Evolutionary conservation across 495 filamentous ascomycete species (phyloP).

Genomic region (Podospora australis): DNA sequence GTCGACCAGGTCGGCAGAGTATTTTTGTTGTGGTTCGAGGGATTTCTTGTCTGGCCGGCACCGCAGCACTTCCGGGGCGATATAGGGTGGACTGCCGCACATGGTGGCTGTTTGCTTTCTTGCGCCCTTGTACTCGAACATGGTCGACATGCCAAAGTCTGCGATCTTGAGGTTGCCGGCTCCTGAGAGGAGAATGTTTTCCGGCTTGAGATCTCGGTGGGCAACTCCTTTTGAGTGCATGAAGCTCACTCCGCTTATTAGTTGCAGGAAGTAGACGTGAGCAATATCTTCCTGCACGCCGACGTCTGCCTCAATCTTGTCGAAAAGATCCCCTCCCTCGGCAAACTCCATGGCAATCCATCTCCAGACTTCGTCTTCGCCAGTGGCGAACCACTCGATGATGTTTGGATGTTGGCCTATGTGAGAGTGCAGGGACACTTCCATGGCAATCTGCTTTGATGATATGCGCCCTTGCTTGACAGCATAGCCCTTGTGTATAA

Average conservation of each 20-base stretch:
- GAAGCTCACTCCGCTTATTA: slow-evolving; percentile 83
- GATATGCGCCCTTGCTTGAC: slow-evolving; percentile 80
- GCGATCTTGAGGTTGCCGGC: slow-evolving; percentile 90
- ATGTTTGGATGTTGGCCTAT: slow-evolving; percentile 87
- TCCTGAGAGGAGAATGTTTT: slow-evolving; percentile 77
- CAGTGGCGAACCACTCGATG: slow-evolving; percentile 81
- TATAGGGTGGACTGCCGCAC: slow-evolving; percentile 95
- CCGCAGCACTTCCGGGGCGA: slow-evolving; percentile 83
- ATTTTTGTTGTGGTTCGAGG: slow-evolving; percentile 56
- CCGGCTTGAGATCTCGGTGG: slow-evolving; percentile 85
- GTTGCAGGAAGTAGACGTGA: slow-evolving; percentile 91
- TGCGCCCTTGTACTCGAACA: slow-evolving; percentile 81
- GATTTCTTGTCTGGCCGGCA: slow-evolving; percentile 40
- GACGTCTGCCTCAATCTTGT: slow-evolving; percentile 97
- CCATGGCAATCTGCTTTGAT: slow-evolving; percentile 78
- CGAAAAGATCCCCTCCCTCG: slow-evolving; percentile 93
- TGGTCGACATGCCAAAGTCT: slow-evolving; percentile 92
- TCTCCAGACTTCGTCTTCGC: slow-evolving; percentile 82
- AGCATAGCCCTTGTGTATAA: slow-evolving; percentile 96
- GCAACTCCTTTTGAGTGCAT: slow-evolving; percentile 91
- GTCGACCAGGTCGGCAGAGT: slow-evolving; percentile 77
- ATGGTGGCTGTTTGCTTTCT: slow-evolving; percentile 76
- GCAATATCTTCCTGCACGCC: slow-evolving; percentile 89
- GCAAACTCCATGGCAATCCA: slow-evolving; percentile 99
- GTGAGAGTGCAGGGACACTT: slow-evolving; percentile 80